Conservation (phyloP, 768 basidiomycete genomes). For the Mrakia frigida region DNA sequence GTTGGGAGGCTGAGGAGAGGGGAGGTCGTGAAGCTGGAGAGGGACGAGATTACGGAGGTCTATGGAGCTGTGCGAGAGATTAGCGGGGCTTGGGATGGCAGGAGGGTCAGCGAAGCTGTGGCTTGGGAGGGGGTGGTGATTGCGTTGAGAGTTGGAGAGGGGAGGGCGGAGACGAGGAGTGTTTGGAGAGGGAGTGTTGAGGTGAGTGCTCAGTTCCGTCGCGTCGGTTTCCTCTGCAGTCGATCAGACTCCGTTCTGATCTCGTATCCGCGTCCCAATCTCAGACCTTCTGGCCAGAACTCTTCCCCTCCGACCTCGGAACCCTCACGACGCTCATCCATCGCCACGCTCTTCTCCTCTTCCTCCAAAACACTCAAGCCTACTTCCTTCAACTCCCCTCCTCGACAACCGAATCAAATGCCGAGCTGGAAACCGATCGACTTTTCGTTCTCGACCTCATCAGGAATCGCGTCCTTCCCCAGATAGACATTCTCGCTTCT, state of each 20-base stretch:
- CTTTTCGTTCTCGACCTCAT: background rate
- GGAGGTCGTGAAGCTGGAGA: constrained; percentile 3
- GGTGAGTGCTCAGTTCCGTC: background rate
- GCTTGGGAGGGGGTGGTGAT: background rate
- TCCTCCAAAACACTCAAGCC: background rate
- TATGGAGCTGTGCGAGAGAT: background rate
- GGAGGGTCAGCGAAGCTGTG: background rate
- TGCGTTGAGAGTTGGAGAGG: background rate
- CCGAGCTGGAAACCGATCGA: background rate
- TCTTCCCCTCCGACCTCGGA: background rate
- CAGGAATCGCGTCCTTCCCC: background rate
- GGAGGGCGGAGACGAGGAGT: background rate
- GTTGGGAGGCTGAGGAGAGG: background rate
- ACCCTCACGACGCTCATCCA: background rate
- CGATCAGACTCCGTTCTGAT: background rate
- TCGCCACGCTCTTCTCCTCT: background rate
- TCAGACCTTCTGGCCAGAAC: constrained; percentile 9
- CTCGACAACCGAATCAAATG: background rate
- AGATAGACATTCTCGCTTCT: background rate
- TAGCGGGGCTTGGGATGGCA: background rate
- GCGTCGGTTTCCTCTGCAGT: too few species aligned
- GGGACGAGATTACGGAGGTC: background rate
- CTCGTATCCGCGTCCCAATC: too few species aligned
- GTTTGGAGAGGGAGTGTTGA: background rate
- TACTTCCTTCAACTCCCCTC: background rate